Evolutionary conservation across 108 stramenopile genomes (phyloP).

Genomic region (Cyclotella baltica): DNA sequence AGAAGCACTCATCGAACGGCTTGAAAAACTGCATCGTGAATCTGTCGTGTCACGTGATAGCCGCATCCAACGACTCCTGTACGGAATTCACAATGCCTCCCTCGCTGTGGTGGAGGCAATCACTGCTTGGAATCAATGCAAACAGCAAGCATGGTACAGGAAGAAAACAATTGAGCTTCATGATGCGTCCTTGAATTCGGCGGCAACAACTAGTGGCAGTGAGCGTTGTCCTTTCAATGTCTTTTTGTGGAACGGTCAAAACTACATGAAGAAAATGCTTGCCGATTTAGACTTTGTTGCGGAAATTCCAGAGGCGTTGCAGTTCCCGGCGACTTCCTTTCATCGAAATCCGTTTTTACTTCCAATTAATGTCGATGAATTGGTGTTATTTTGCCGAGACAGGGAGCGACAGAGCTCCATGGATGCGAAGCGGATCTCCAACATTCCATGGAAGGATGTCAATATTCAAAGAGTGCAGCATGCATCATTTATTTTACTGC

Average conservation of each 20-base stretch:
- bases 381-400: not conserved
- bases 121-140: slow-evolving; percentile 36
- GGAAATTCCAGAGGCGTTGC: slow-evolving; percentile 34
- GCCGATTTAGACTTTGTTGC: slow-evolving; percentile 45
- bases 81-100: slow-evolving; percentile 44
- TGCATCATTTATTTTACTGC: slow-evolving; percentile 25
- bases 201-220: not conserved
- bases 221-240: slow-evolving; percentile 26
- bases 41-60: slow-evolving; percentile 19
- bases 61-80: slow-evolving; percentile 36
- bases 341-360: slow-evolving; percentile 48
- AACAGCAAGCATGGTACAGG: slow-evolving; percentile 40
- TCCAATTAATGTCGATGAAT: slow-evolving; percentile 26
- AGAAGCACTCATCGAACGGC: slow-evolving; percentile 34
- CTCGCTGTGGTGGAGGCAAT: slow-evolving; percentile 39
- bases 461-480: slow-evolving; percentile 20
- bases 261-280: slow-evolving; percentile 46
- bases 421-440: not conserved
- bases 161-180: slow-evolving; percentile 21
- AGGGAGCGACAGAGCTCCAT: not conserved
- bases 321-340: slow-evolving; percentile 19
- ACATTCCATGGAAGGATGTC: slow-evolving; percentile 35
- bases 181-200: not conserved
- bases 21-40: slow-evolving; percentile 30
- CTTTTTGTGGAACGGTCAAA: slow-evolving; percentile 43